Percentiles rank a stretch among this genome's conserved stretches.
These are phyloP conservation scores for Fusarium sp. DNA, from an alignment of 2,329 filamentous ascomycete genomes.

Conservation along the genomic window DNA sequence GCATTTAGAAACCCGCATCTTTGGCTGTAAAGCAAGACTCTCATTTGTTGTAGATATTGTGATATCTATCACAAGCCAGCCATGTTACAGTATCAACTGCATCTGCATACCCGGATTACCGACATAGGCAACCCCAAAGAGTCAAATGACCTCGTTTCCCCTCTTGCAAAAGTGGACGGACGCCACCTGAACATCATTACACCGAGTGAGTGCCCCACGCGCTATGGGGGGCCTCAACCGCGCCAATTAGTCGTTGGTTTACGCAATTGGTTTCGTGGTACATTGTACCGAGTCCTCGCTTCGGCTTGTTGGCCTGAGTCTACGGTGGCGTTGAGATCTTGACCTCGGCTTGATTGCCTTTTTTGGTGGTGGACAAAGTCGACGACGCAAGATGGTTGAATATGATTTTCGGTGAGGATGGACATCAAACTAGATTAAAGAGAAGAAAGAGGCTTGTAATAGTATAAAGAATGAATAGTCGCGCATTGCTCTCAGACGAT, in stretches of 20 bases:
- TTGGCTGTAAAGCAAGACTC: neutral
- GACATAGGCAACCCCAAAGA: neutral
- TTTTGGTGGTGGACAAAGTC: neutral
- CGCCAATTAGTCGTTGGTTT: neutral
- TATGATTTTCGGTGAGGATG: neutral
- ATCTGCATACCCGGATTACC: constrained; percentile 6
- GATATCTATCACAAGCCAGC: neutral
- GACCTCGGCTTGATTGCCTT: constrained; percentile 10
- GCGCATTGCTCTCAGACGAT: neutral
- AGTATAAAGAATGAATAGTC: neutral
- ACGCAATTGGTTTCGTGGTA: neutral
- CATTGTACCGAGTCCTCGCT: neutral
- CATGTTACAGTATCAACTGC: neutral
- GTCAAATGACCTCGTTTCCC: constrained; percentile 27
- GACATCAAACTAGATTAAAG: no score
- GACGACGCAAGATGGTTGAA: neutral
- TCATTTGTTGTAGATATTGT: neutral
- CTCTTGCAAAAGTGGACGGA: neutral
- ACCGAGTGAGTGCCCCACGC: constrained; percentile 7
- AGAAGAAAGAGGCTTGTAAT: neutral
- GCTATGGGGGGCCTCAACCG: constrained; percentile 2
- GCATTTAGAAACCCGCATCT: neutral
- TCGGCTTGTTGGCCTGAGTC: constrained; percentile 5
- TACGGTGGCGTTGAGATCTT: neutral
- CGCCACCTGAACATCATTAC: neutral